These are phyloP conservation scores for Fusarium tjaetaba DNA, from an alignment of 2,329 filamentous ascomycete species.

Conservation along the genomic window DNA sequence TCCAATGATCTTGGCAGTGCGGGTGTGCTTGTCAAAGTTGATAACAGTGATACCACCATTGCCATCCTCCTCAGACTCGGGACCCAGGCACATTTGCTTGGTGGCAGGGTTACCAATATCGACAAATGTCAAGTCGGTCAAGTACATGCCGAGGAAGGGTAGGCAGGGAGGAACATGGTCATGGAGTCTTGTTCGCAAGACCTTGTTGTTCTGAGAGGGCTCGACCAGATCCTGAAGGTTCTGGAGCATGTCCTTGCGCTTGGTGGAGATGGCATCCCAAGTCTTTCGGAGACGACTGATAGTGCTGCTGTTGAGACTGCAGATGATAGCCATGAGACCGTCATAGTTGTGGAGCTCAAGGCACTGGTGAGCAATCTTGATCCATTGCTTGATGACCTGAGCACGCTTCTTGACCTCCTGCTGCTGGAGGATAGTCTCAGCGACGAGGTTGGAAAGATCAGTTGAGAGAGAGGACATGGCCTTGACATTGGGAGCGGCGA, in stretches of 20 bases:
- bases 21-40: slow-evolving; percentile 97
- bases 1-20: slow-evolving; percentile 93
- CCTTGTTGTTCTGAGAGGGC: slow-evolving; percentile 89
- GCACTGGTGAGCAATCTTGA: slow-evolving; percentile 90
- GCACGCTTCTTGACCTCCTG: slow-evolving; percentile 95
- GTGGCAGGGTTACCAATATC: slow-evolving; percentile 92
- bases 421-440: slow-evolving; percentile 88
- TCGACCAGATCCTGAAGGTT: slow-evolving; percentile 86
- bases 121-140: slow-evolving; percentile 95
- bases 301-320: slow-evolving; percentile 90
- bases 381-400: slow-evolving; percentile 94
- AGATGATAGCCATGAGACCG: slow-evolving; percentile 95
- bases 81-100: slow-evolving; percentile 70
- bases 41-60: slow-evolving; percentile 80
- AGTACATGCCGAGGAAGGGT: slow-evolving; percentile 94
- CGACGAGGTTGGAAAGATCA: slow-evolving; percentile 90
- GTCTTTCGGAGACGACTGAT: slow-evolving; percentile 89
- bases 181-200: slow-evolving; percentile 83
- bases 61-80: slow-evolving; percentile 66
- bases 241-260: slow-evolving; percentile 83
- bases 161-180: slow-evolving; percentile 91
- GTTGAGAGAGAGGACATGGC: slow-evolving; percentile 94
- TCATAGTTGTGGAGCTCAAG: slow-evolving; percentile 95
- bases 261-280: slow-evolving; percentile 88
- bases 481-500: slow-evolving; percentile 86